Conservation (phyloP, 345 rosid species). For the Dovyalis caffra region DNA sequence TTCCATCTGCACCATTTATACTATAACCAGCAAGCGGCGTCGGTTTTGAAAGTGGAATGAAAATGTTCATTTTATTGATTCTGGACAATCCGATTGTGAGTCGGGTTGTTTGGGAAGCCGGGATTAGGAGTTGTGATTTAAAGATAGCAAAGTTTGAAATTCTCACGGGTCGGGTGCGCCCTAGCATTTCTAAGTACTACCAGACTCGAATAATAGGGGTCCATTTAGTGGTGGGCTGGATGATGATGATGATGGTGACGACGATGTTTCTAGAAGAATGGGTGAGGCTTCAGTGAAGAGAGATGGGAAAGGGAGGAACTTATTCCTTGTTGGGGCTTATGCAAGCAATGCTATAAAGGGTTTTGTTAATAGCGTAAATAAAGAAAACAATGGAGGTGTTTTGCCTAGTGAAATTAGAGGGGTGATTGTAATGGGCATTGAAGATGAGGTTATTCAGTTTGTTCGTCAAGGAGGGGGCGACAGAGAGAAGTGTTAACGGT, state of each 20-base stretch:
- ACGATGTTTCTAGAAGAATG: slow-evolving; percentile 42
- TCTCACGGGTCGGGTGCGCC: slow-evolving; percentile 36
- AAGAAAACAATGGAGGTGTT: slow-evolving; percentile 29
- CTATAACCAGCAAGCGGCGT: slow-evolving; percentile 34
- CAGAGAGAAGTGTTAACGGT: too few species aligned
- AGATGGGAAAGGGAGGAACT: slow-evolving; percentile 38
- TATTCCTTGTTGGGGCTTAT: slow-evolving; percentile 51
- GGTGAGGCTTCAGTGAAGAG: slow-evolving; percentile 36
- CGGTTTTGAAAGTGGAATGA: slow-evolving; percentile 60
- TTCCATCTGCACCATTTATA: slow-evolving; percentile 50
- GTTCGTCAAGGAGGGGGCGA: slow-evolving; percentile 28
- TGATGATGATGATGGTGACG: slow-evolving; percentile 36
- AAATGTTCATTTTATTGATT: slow-evolving; percentile 52
- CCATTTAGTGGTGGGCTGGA: slow-evolving; percentile 22
- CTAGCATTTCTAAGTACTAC: slow-evolving; percentile 47
- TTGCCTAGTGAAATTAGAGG: slow-evolving; percentile 44
- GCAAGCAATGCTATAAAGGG: slow-evolving; percentile 43
- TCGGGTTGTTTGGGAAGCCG: slow-evolving; percentile 63
- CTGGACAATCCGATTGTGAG: slow-evolving; percentile 74
- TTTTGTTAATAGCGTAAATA: slow-evolving; percentile 38
- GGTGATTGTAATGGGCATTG: slow-evolving; percentile 39
- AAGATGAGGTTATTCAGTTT: slow-evolving; percentile 40
- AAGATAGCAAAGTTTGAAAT: slow-evolving; percentile 49
- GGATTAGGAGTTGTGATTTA: slow-evolving; percentile 61
- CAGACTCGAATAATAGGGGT: slow-evolving; percentile 23